Evolutionary conservation across 805 yeast species (phyloP).

Genomic region (Grigorovia yakushimaensis): DNA sequence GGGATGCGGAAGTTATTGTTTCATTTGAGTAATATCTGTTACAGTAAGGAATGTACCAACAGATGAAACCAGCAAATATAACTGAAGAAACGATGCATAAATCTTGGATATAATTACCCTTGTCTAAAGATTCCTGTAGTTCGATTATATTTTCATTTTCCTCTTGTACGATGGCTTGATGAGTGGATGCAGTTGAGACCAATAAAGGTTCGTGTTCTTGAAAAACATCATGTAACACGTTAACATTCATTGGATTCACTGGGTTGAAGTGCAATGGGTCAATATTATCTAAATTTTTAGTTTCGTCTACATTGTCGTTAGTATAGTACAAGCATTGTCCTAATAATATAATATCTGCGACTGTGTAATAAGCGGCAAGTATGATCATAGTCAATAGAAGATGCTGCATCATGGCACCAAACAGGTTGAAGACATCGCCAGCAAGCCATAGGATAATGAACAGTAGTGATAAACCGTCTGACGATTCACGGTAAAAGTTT

Average conservation of each 20-base stretch:
- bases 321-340: constrained; percentile 71
- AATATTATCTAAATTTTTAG: constrained; percentile 27
- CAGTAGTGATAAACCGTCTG: constrained; percentile 81
- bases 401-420: constrained; percentile 85
- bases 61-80: constrained; percentile 68
- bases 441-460: constrained; percentile 86
- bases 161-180: constrained; percentile 2
- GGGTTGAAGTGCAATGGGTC: constrained; percentile 80
- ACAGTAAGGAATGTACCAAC: constrained; percentile 68
- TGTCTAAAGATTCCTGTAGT: constrained; percentile 5
- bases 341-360: constrained; percentile 78
- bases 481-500: constrained; percentile 71
- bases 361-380: constrained; percentile 83
- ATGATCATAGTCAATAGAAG: constrained; percentile 91
- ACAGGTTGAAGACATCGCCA: constrained; percentile 88
- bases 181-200: constrained; percentile 2
- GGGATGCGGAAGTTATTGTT: neutral
- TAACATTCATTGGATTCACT: constrained; percentile 73
- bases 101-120: constrained; percentile 22
- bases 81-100: constrained; percentile 55
- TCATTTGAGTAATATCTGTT: constrained; percentile 23
- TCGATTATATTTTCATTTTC: constrained; percentile 11
- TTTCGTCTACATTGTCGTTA: constrained; percentile 22
- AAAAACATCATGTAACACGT: constrained; percentile 42
- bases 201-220: constrained; percentile 27